Base-by-base conservation (phyloP, 1,139 yeast genomes). In the Kurtzmaniella quercitrusa region DNA sequence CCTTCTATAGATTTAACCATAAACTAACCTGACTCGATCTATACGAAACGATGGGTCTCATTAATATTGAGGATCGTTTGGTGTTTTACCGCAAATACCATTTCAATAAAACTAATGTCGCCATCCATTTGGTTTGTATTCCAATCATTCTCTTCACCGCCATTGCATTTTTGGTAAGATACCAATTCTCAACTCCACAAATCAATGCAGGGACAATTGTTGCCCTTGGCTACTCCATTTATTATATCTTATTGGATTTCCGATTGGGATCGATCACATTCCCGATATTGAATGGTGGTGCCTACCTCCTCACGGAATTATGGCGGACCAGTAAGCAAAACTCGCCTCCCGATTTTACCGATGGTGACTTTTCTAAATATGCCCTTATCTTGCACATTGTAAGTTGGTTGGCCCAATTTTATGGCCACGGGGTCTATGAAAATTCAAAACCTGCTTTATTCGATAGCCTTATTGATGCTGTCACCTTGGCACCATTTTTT, bases 401-500 rank as follows among this genome's bases (percentile, higher is more conserved):
- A 2, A 68, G 86, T 12, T 93, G 98, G 98, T 55, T 81, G 17
- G 81, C 81, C n/a, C 98, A 93, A 57, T 89, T 93, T 61, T 71
- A 84, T 46, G 97, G 97, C 3, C 98, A 93, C 57, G 93, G 86
- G 2, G 74, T 78, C 15, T 87, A 80, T 54, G 98, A 93, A 58
- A 74, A 74, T 47, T 72, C 91, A 40, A 87, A 91, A 1, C 98
- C 98, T 0, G 97, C 98, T 0, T 65, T 93, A 45, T 60, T 88
- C 41, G 96, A 89, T 55, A 91, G 84, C 56, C 66, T 88, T 42
- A 65, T 84, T 11, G 97, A 89, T 57, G 95, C 97, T 1, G 60
- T 93, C 28, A 91, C 91, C 0, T 71, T 89, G 51, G 98, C 98
- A 0, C 98, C 98, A 2, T 88, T 80, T 55, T 91, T 93, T 59